phyloP scores from a whole-genome alignment of 208 protist genomes.

The Trypanosoma conorhini region DNA sequence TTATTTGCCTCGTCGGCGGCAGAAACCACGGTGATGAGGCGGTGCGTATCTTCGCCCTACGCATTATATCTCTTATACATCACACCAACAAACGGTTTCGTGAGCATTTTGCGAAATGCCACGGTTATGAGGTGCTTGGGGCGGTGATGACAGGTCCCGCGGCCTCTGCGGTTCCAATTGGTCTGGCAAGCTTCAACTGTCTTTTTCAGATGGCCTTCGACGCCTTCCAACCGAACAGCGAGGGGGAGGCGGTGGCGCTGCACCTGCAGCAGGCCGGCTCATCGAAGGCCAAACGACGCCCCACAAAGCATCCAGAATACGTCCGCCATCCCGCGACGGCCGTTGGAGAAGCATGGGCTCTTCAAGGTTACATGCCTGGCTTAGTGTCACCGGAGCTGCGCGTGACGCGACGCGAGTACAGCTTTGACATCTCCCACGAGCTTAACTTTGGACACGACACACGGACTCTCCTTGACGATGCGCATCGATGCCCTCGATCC shows the following conservation, averaged over 20 bases:
- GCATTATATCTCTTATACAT: conserved; percentile 79
- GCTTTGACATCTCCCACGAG: conserved; percentile 72
- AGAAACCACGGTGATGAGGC: conserved; percentile 75
- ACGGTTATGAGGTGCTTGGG: conserved; percentile 71
- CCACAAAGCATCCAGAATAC: conserved; percentile 33
- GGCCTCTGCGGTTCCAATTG: conserved; percentile 44
- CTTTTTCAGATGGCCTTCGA: conserved; percentile 86
- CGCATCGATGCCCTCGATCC: conserved; percentile 6
- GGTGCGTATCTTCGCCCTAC: conserved; percentile 77
- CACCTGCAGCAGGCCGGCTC: conserved; percentile 17
- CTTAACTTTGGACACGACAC: conserved; percentile 43
- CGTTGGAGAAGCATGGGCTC: conserved; percentile 1
- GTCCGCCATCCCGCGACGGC: neutral
- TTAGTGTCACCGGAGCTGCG: conserved; percentile 33
- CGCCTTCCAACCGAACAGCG: conserved; percentile 50
- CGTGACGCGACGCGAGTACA: conserved; percentile 69
- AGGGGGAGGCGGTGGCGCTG: conserved; percentile 13
- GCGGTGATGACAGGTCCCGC: conserved; percentile 49
- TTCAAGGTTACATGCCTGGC: conserved; percentile 49
- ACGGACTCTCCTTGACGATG: conserved; percentile 39
- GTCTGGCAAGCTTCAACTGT: conserved; percentile 71
- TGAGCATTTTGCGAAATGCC: conserved; percentile 57
- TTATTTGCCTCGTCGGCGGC: conserved; percentile 73
- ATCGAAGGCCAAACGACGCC: conserved; percentile 19
- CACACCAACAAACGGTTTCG: conserved; percentile 56